A percentile compares a stretch with the other conserved stretches of the same genome.
Conservation (phyloP, 2,329 filamentous ascomycete species). For the Cercospora citrullina region DNA sequence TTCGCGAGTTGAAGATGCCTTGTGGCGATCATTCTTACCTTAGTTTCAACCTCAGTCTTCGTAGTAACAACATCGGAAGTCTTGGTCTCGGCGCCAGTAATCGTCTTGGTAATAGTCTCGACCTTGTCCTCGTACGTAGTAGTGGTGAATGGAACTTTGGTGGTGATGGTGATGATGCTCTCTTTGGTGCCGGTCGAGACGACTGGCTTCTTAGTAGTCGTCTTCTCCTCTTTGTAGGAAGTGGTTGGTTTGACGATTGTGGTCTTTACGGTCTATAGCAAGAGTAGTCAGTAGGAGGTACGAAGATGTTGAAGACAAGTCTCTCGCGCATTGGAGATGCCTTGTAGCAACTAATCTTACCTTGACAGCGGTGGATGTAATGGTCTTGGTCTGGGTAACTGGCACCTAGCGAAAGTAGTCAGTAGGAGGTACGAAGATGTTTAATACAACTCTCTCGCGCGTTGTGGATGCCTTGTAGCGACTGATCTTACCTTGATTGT, state of each 20-base stretch:
- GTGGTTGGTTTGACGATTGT: slow-evolving; percentile 13
- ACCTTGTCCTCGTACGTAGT: slow-evolving; percentile 9
- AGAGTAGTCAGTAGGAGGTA: too few species aligned
- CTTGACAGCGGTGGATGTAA: slow-evolving; percentile 14
- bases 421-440: too few species aligned
- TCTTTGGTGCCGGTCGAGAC: neutral
- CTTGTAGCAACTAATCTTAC: too few species aligned
- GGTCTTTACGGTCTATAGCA: slow-evolving; percentile 14
- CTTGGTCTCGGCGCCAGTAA: slow-evolving; percentile 7
- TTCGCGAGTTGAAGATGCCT: too few species aligned
- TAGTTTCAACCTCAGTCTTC: slow-evolving; percentile 6
- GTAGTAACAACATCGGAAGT: slow-evolving; percentile 6
- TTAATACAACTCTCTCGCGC: too few species aligned
- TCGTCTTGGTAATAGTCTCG: slow-evolving; percentile 1
- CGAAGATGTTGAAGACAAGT: too few species aligned
- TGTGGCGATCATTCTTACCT: neutral
- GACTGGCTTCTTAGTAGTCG: slow-evolving; percentile 2
- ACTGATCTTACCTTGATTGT: too few species aligned
- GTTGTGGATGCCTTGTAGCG: too few species aligned
- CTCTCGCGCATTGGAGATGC: too few species aligned
- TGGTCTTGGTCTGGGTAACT: slow-evolving; percentile 10
- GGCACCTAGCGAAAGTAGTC: too few species aligned
- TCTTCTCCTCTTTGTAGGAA: neutral
- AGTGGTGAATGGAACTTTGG: slow-evolving; percentile 5
- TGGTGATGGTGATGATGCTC: slow-evolving; percentile 11